These are phyloP conservation scores for Clonostachys sp. DNA, from an alignment of 2,329 filamentous ascomycete genomes.

Conservation along the genomic window DNA sequence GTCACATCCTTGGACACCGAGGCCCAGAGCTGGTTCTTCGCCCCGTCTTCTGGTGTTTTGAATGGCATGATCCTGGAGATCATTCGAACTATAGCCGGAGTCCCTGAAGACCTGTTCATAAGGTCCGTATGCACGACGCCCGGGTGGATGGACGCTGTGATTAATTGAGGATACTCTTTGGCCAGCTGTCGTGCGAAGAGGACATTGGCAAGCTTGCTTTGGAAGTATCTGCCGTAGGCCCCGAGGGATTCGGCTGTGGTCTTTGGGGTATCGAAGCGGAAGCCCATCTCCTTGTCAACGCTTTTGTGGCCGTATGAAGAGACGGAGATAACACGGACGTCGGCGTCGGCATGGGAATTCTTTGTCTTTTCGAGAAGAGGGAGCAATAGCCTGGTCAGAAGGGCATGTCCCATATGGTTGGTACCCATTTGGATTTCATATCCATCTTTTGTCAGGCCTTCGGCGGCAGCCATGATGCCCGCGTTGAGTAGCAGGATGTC, in stretches of 20 bases:
- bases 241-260: slow-evolving; percentile 9
- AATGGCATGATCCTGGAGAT: neutral
- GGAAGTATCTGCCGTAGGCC: slow-evolving; percentile 15
- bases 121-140: slow-evolving; percentile 1
- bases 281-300: slow-evolving; percentile 13
- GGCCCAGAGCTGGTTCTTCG: slow-evolving; percentile 1
- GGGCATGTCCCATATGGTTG: slow-evolving; percentile 44
- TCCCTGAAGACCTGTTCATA: neutral
- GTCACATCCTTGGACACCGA: neutral
- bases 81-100: neutral
- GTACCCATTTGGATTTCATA: slow-evolving; percentile 44
- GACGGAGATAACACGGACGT: slow-evolving; percentile 17
- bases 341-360: slow-evolving; percentile 4
- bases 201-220: slow-evolving; percentile 23
- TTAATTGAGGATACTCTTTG: slow-evolving; percentile 16
- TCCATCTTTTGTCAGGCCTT: slow-evolving; percentile 31
- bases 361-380: slow-evolving; percentile 20
- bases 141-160: slow-evolving; percentile 7
- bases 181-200: slow-evolving; percentile 19
- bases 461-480: slow-evolving; percentile 32
- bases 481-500: slow-evolving; percentile 43
- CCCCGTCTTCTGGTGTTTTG: neutral
- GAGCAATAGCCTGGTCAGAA: slow-evolving; percentile 31
- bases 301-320: slow-evolving; percentile 17
- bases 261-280: slow-evolving; percentile 20